Evolutionary conservation across 148 eudicot species (phyloP).

Genomic region (Agrostemma githago): DNA sequence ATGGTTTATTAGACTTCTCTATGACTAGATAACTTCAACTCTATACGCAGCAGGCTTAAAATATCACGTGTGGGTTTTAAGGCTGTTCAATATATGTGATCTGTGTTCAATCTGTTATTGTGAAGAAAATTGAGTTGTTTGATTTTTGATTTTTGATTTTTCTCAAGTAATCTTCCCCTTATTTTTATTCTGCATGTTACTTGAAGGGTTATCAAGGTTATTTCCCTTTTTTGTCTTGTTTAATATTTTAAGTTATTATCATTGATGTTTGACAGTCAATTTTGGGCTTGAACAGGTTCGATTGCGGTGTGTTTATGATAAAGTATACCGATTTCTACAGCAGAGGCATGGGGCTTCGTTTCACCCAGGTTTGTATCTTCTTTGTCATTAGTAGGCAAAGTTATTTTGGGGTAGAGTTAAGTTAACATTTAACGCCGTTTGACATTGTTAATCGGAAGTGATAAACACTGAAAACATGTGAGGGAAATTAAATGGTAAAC

Average conservation of each 20-base stretch:
- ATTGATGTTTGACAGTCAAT: constrained; percentile 11
- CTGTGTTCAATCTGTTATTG: neutral
- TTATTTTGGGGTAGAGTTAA: neutral
- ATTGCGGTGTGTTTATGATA: constrained; percentile 95
- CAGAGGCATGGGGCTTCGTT: constrained; percentile 75
- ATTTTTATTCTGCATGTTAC: neutral
- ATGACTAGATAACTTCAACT: neutral
- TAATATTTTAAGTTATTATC: neutral
- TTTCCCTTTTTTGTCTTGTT: constrained; percentile 11
- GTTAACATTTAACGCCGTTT: neutral
- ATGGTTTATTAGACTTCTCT: neutral
- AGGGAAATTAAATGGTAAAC: neutral
- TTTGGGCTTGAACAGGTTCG: constrained; percentile 52
- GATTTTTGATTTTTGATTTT: neutral
- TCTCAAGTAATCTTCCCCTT: constrained; percentile 1
- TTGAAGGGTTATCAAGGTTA: neutral
- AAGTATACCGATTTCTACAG: constrained; percentile 93
- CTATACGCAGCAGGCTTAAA: neutral
- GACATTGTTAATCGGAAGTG: neutral
- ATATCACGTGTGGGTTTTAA: neutral
- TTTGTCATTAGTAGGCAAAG: neutral
- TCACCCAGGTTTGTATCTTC: constrained; percentile 58
- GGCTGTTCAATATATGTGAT: neutral
- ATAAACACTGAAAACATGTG: neutral
- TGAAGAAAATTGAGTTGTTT: neutral